Percentiles rank a stretch among this genome's conserved stretches.
These are phyloP conservation scores for Cytidiella melzeri DNA, from an alignment of 768 basidiomycete genomes.

Conservation along the genomic window DNA sequence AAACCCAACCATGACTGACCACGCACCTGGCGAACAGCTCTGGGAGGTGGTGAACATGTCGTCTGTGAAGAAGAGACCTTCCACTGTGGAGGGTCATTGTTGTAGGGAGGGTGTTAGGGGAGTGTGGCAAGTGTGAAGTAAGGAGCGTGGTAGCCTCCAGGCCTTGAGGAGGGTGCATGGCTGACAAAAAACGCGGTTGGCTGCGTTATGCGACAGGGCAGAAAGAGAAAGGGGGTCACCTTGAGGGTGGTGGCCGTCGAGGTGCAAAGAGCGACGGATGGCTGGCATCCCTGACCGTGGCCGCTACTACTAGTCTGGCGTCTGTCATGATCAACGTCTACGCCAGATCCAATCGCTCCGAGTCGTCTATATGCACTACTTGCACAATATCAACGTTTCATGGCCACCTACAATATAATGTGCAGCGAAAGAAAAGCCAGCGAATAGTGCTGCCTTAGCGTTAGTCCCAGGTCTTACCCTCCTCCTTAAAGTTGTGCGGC, in stretches of 20 bases:
- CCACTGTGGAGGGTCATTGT: conserved; percentile 2
- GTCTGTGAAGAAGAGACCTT: conserved; percentile 5
- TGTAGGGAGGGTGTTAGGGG: neutral
- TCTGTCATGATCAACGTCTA: no score
- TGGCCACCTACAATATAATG: no score
- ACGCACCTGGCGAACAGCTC: conserved; percentile 10
- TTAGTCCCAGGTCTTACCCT: no score
- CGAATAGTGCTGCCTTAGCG: no score
- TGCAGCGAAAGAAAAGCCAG: no score
- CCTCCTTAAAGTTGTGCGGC: no score
- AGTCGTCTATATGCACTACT: no score
- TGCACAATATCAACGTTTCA: no score
- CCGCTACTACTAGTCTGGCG: no score
- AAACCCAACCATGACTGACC: neutral
- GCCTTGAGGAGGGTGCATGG: neutral
- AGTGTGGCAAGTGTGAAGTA: neutral
- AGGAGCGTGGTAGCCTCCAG: conserved; percentile 6
- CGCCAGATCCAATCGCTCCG: no score
- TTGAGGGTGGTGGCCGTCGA: conserved; percentile 1
- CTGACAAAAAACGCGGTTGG: neutral
- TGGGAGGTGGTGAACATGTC: conserved; percentile 6
- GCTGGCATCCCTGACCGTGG: conserved; percentile 1
- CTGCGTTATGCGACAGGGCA: neutral
- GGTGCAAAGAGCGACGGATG: conserved; percentile 1
- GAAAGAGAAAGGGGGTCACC: neutral